Evolutionary conservation across 2,329 filamentous ascomycete genomes (phyloP), one percentile per base, ranked within the genome.

Genomic region (Penicillium psychrosexuale): DNA sequence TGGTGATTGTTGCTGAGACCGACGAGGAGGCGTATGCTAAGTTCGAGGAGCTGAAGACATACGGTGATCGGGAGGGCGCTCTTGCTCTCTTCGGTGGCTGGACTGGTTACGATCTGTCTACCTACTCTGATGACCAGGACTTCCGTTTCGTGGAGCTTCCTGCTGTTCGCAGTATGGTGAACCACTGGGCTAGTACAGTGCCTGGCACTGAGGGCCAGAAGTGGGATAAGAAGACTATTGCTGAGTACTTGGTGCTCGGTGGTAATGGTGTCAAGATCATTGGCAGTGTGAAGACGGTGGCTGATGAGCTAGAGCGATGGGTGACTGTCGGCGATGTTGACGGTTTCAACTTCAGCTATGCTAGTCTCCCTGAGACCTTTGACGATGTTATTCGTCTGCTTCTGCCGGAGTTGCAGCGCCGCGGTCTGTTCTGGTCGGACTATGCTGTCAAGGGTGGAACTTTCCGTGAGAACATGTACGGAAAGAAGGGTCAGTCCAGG

Each of bases 61-160:
- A 78, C 44, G 77, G 72, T 2, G 76, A 79, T 51, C 65, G 69
- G 0, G 77, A 79, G 53, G 77, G 77, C 0, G 73, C 75, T 0
- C 69, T 77, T 17, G 72, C 76, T 4, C 62, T 79, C 0, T 79
- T 79, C 53, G 77, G 77, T 2, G 77, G 77, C 0, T 80, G 77
- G 77, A 73, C 73, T 1, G 77, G 77, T 0, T 76, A 74, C 5
- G 77, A 79, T 60, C 64, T 80, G 1, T 72, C 71, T 2, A 67
- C 66, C 0, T 77, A 73, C 48, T 64, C 66, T 0, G 76, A 79
- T 40, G 76, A 79, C 28, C 72, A 78, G 38, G 76, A 79, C 45
- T 77, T 80, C 53, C 67, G 72, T 1, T 77, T 79, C 54, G 67
- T 69, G 7, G 71, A 71, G 7, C 69, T 71, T 2, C 73, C 75